phyloP scores from a whole-genome alignment of 352 stramenopile genomes.

The Phytopythium oedochilum region DNA sequence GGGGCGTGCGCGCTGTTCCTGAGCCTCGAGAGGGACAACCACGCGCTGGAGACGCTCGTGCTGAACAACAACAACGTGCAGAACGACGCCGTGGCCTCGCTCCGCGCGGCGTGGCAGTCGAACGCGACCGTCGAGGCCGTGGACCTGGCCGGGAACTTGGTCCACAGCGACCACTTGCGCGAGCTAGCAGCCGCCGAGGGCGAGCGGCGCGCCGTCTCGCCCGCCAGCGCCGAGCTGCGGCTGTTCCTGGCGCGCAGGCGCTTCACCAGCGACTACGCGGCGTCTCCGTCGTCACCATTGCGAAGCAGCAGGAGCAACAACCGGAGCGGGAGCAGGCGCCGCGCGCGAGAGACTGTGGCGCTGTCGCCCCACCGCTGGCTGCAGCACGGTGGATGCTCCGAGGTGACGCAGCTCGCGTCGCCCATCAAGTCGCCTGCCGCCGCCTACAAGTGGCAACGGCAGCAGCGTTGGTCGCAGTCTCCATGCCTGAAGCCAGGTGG shows the following conservation, averaged over 20 bases:
- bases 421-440: slow-evolving; percentile 13
- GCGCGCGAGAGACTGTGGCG: slow-evolving; percentile 10
- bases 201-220: slow-evolving; percentile 22
- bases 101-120: slow-evolving; percentile 26
- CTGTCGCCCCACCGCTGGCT: slow-evolving; percentile 57
- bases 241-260: slow-evolving; percentile 43
- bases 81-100: slow-evolving; percentile 34
- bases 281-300: slow-evolving; percentile 2
- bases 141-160: slow-evolving; percentile 53
- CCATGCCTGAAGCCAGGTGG: not conserved
- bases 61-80: slow-evolving; percentile 61
- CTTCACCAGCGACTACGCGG: slow-evolving; percentile 6
- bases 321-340: slow-evolving; percentile 1
- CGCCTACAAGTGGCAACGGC: slow-evolving; percentile 9
- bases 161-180: slow-evolving; percentile 32
- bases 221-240: slow-evolving; percentile 30
- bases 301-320: slow-evolving; percentile 4
- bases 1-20: slow-evolving; percentile 46
- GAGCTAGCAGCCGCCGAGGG: slow-evolving; percentile 16
- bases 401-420: not conserved
- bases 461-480: not conserved
- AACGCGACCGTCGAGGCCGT: slow-evolving; percentile 40
- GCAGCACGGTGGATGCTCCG: slow-evolving; percentile 9
- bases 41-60: slow-evolving; percentile 36
- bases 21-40: slow-evolving; percentile 28